Conservation (phyloP, 1,284 basidiomycete genomes). For the Xanthoconium separans region DNA sequence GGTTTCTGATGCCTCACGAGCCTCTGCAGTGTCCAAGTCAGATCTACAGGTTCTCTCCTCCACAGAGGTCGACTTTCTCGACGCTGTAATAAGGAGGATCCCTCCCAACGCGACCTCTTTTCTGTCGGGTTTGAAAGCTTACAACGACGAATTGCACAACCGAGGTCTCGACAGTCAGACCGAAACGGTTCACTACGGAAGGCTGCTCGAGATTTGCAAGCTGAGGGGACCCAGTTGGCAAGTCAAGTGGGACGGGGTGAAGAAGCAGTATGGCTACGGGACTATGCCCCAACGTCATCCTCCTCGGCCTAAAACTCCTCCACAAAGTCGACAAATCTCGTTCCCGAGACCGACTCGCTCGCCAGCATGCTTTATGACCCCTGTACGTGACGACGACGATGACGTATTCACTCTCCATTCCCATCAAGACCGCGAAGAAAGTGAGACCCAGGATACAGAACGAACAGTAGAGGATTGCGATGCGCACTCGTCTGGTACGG, state of each 20-base stretch:
- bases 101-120: conserved; percentile 67
- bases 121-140: conserved; percentile 76
- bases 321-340: conserved; percentile 13
- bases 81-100: conserved; percentile 68
- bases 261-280: conserved; percentile 50
- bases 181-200: conserved; percentile 78
- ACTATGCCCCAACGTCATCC: conserved; percentile 6
- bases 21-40: conserved; percentile 45
- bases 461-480: conserved; percentile 14
- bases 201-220: conserved; percentile 75
- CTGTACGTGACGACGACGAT: conserved; percentile 36
- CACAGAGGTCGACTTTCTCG: conserved; percentile 67
- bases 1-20: conserved; percentile 44
- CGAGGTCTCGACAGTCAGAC: conserved; percentile 72
- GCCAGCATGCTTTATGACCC: conserved; percentile 19
- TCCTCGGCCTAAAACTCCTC: conserved; percentile 11
- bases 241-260: conserved; percentile 73
- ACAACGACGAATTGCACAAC: conserved; percentile 71
- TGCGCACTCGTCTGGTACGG: conserved; percentile 23
- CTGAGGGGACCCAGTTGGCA: conserved; percentile 74
- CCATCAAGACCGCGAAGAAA: conserved; percentile 38
- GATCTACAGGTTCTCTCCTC: conserved; percentile 59
- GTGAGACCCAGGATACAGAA: conserved; percentile 25
- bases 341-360: conserved; percentile 19
- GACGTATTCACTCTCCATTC: conserved; percentile 49